phyloP scores from a whole-genome alignment of 1,284 basidiomycete species.

The Sporisorium exsertum region DNA sequence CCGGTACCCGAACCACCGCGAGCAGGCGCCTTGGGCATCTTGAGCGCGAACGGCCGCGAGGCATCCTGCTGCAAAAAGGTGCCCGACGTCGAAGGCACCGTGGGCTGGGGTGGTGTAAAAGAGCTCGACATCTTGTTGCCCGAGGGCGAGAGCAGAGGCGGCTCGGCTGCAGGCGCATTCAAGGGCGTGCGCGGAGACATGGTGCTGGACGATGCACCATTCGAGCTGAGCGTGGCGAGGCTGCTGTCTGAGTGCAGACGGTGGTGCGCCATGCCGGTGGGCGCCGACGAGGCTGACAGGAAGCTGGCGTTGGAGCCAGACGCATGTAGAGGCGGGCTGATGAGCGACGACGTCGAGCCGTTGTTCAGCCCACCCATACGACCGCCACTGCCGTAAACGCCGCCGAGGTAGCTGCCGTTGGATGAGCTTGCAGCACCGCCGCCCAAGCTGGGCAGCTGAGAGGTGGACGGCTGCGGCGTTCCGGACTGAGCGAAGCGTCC shows the following conservation, averaged over 20 bases:
- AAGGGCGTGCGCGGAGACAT: constrained; percentile 54
- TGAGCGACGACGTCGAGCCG: constrained; percentile 28
- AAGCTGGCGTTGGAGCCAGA: constrained; percentile 31
- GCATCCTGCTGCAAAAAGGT: constrained; percentile 40
- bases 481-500: constrained; percentile 32
- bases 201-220: constrained; percentile 27
- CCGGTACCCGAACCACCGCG: constrained; percentile 36
- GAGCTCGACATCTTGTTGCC: constrained; percentile 29
- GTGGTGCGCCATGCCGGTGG: constrained; percentile 42
- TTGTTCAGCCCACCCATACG: constrained; percentile 14
- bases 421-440: constrained; percentile 11
- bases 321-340: constrained; percentile 46
- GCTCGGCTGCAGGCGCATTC: constrained; percentile 37
- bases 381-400: constrained; percentile 32
- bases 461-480: constrained; percentile 32
- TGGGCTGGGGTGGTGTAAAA: constrained; percentile 40
- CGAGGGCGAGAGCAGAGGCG: constrained; percentile 37
- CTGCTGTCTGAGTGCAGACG: constrained; percentile 52
- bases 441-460: constrained; percentile 39
- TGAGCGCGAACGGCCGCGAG: constrained; percentile 42
- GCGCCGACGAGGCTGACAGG: constrained; percentile 38
- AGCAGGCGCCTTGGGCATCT: constrained; percentile 46
- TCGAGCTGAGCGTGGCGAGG: constrained; percentile 33
- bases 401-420: constrained; percentile 36
- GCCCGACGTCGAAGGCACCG: constrained; percentile 31